A percentile compares a stretch with the other conserved stretches of the same genome.
Conservation (phyloP, 2,329 filamentous ascomycete genomes). For the Colletotrichum navitas region DNA sequence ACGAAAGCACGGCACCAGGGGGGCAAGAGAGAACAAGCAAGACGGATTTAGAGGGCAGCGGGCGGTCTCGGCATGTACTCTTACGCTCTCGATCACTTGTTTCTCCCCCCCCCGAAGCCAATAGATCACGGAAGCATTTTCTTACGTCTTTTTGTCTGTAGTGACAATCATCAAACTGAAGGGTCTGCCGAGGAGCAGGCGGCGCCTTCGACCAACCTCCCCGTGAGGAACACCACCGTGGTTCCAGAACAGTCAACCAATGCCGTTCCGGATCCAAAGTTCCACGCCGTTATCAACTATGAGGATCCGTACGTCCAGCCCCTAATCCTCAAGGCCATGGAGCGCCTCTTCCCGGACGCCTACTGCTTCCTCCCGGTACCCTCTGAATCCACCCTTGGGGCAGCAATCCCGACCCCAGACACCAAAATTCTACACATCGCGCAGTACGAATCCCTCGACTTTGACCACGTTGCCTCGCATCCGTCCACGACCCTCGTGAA, state of each 20-base stretch:
- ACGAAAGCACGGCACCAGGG: slow-evolving; percentile 4
- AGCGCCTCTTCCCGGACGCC: slow-evolving; percentile 67
- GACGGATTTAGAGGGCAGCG: slow-evolving; percentile 21
- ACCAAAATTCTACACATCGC: slow-evolving; percentile 79
- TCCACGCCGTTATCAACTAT: slow-evolving; percentile 83
- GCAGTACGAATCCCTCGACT: slow-evolving; percentile 90
- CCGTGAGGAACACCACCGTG: slow-evolving; percentile 19
- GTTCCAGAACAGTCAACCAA: slow-evolving; percentile 55
- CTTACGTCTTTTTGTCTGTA: slow-evolving; percentile 30
- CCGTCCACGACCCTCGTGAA: slow-evolving; percentile 78
- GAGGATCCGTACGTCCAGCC: slow-evolving; percentile 92
- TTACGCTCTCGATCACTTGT: slow-evolving; percentile 29
- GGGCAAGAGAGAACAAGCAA: slow-evolving; percentile 10
- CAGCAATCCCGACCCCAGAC: slow-evolving; percentile 51
- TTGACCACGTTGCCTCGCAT: slow-evolving; percentile 77
- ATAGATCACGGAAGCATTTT: slow-evolving; percentile 32
- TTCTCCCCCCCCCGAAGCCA: neutral
- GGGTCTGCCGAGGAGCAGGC: neutral
- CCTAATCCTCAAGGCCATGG: slow-evolving; percentile 80
- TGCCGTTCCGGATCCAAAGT: slow-evolving; percentile 29
- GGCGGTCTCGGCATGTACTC: slow-evolving; percentile 38
- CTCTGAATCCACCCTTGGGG: slow-evolving; percentile 53
- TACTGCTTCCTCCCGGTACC: slow-evolving; percentile 67
- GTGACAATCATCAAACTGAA: slow-evolving; percentile 23
- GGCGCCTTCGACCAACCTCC: slow-evolving; percentile 27